Percentiles rank a stretch among this genome's conserved stretches.
phyloP scores from a whole-genome alignment of 768 basidiomycete species.

The Scleroderma bovista region DNA sequence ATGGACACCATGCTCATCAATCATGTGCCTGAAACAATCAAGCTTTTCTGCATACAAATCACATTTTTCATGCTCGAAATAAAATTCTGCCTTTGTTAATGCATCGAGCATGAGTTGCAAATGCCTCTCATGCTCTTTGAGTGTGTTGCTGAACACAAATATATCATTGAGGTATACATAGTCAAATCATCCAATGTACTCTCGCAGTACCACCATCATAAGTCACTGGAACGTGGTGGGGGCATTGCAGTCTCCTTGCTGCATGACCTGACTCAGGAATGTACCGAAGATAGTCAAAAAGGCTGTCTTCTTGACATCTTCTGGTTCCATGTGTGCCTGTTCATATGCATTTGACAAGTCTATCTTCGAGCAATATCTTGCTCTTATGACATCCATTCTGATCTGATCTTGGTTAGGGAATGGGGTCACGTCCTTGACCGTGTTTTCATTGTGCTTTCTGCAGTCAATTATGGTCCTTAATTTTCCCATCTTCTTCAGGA shows the following conservation, averaged over 20 bases:
- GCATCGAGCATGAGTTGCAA: slow-evolving; percentile 26
- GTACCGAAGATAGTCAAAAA: slow-evolving; percentile 22
- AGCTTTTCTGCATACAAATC: slow-evolving; percentile 25
- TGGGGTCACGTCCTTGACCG: slow-evolving; percentile 20
- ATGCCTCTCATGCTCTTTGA: slow-evolving; percentile 35
- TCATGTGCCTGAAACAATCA: slow-evolving; percentile 35
- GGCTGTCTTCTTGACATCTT: slow-evolving; percentile 24
- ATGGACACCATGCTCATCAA: slow-evolving; percentile 36
- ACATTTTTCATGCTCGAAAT: slow-evolving; percentile 29
- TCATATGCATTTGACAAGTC: slow-evolving; percentile 40
- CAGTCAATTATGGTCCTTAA: slow-evolving; percentile 33
- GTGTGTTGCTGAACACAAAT: slow-evolving; percentile 9
- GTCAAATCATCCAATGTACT: slow-evolving; percentile 8
- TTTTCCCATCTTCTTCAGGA: slow-evolving; percentile 30
- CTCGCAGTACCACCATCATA: slow-evolving; percentile 6
- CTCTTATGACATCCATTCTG: slow-evolving; percentile 27
- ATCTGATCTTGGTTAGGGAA: slow-evolving; percentile 23
- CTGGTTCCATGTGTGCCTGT: slow-evolving; percentile 30
- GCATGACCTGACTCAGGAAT: slow-evolving; percentile 36
- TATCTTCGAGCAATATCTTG: slow-evolving; percentile 32
- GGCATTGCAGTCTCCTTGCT: slow-evolving; percentile 26
- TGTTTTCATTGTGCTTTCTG: slow-evolving; percentile 37
- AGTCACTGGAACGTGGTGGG: slow-evolving; percentile 12
- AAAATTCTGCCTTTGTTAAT: slow-evolving; percentile 26
- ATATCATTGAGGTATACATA: slow-evolving; percentile 15